Evolutionary conservation across 345 rosid genomes (phyloP), one percentile per base, ranked within the genome.

Genomic region (Streptanthus diversifolius): DNA sequence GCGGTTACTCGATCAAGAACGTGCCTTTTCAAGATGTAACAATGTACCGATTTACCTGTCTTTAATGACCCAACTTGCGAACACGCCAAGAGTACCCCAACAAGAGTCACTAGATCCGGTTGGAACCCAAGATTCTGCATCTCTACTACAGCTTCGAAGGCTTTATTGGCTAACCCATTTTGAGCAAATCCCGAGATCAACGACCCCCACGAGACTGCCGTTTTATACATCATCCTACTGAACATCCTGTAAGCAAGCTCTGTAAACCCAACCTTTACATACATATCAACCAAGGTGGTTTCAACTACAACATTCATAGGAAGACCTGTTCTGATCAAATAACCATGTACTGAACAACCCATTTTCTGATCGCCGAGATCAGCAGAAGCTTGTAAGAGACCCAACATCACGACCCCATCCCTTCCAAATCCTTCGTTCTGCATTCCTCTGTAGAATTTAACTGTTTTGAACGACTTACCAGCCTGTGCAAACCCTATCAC

Each of bases 251-350:
- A 82, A 80, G 91, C 93, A 65, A 79, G 71, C 77, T 85, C 88
- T 75, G 84, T 32, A 36, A 57, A 41, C 36, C 96, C 96, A 21
- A 74, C 71, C 77, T 89, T 91, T 8, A 86, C 87, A 78, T 91
- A 87, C 96, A 89, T 84, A 81, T 86, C 84, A 8, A 89, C 80
- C 56, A 91, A 72, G 58, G 85, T 83, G 19, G 88, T 87, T 71
- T 86, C 90, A 77, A 73, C 67, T 4, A 76, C 68, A 19, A 89
- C 83, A 68, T 75, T 63, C 73, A 68, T 67, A 27, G 63, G 71
- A 57, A 85, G 78, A 76, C 71, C 68, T 78, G 81, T 83, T 75
- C 90, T 81, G 53, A 83, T 57, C 80, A 80, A 52, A 73, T 77
- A 71, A 3, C 93, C 96, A 53, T 89, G 97, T 49, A 91, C 77